Evolutionary conservation across 1,284 basidiomycete genomes (phyloP).

Genomic region (Austropuccinia psidii): DNA sequence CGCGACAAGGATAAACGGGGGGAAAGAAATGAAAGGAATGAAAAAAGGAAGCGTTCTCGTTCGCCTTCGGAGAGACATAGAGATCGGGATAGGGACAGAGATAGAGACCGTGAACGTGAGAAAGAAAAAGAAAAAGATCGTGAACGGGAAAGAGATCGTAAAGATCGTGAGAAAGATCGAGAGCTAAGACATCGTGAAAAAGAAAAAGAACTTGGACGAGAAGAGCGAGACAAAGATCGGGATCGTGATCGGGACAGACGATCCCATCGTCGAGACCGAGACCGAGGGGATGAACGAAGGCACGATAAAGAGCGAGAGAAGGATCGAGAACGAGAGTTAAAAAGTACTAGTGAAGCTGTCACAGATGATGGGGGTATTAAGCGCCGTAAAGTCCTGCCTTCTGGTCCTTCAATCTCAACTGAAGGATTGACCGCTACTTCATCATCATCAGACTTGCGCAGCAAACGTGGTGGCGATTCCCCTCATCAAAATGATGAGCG

Average conservation of each 20-base stretch:
- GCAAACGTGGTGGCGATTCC: background rate
- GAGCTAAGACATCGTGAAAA: slow-evolving; percentile 35
- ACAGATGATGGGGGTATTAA: slow-evolving; percentile 27
- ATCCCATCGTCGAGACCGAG: slow-evolving; percentile 34
- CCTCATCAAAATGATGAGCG: background rate
- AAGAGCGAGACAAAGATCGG: slow-evolving; percentile 39
- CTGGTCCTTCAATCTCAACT: background rate
- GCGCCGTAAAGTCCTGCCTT: slow-evolving; percentile 22
- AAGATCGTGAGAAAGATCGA: slow-evolving; percentile 23
- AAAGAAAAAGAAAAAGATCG: slow-evolving; percentile 37
- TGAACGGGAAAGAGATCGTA: slow-evolving; percentile 27
- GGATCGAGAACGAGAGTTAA: slow-evolving; percentile 16
- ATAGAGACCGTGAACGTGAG: slow-evolving; percentile 43
- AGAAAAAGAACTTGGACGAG: slow-evolving; percentile 40
- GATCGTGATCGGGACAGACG: slow-evolving; percentile 39
- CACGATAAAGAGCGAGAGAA: slow-evolving; percentile 14
- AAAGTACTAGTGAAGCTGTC: slow-evolving; percentile 9
- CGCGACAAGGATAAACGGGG: slow-evolving; percentile 31
- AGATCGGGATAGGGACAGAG: slow-evolving; percentile 38
- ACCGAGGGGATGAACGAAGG: slow-evolving; percentile 21
- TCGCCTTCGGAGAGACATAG: slow-evolving; percentile 40
- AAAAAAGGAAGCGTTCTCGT: slow-evolving; percentile 31
- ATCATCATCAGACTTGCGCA: background rate
- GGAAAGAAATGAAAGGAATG: slow-evolving; percentile 37
- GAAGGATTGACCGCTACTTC: background rate